Conservation (phyloP, 257 asterid genomes). For the Leptodermis oblonga region DNA sequence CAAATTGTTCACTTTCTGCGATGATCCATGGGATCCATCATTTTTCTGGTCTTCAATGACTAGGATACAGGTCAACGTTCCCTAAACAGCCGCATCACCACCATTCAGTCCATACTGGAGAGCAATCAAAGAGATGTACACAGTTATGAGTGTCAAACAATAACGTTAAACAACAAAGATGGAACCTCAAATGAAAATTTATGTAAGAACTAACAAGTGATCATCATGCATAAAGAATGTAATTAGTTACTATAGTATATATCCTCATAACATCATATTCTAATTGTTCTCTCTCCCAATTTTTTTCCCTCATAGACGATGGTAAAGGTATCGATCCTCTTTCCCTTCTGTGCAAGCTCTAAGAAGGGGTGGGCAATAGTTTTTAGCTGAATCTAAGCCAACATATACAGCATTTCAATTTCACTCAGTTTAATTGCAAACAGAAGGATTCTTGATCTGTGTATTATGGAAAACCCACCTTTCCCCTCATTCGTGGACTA, state of each 20-base stretch:
- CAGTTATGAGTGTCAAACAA: background rate
- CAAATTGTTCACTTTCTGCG: background rate
- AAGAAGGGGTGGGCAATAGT: background rate
- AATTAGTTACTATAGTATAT: background rate
- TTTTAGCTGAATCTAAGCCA: background rate
- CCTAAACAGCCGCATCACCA: slow-evolving; percentile 7
- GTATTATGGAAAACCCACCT: slow-evolving; percentile 38
- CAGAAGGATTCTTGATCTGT: background rate
- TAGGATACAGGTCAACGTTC: slow-evolving; percentile 2
- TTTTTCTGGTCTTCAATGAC: slow-evolving; percentile 6
- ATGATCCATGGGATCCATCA: background rate
- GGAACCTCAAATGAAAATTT: background rate
- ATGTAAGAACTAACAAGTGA: background rate
- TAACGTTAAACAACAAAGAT: background rate
- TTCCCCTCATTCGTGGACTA: slow-evolving; percentile 77
- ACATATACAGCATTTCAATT: background rate
- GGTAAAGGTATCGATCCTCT: background rate
- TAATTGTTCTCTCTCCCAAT: background rate
- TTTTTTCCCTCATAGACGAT: background rate
- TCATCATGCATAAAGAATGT: background rate
- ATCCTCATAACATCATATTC: background rate
- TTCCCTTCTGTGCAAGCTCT: background rate
- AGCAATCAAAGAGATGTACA: background rate
- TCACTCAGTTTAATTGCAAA: background rate
- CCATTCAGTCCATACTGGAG: slow-evolving; percentile 11